A percentile compares a stretch with the other conserved stretches of the same genome.
phyloP scores from a whole-genome alignment of 768 basidiomycete species.

The Tylopilus intermedius region DNA sequence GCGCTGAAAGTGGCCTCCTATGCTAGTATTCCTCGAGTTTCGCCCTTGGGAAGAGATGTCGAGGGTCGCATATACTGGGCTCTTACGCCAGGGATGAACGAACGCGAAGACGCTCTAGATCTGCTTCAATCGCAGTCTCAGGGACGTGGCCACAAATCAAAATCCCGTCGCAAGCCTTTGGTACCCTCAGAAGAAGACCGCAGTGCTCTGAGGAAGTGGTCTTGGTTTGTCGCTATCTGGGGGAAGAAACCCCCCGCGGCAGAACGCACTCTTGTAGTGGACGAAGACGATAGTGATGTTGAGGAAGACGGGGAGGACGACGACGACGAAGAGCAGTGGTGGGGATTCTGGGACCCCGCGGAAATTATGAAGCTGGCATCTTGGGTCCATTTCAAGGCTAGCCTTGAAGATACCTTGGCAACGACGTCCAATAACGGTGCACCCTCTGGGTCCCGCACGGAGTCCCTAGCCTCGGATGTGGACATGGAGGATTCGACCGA shows the following conservation, averaged over 20 bases:
- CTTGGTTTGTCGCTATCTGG: constrained; percentile 75
- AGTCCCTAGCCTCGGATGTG: constrained; percentile 10
- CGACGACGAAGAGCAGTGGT: constrained; percentile 54
- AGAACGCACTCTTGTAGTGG: constrained; percentile 24
- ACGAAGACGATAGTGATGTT: constrained; percentile 23
- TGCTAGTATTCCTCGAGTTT: constrained; percentile 49
- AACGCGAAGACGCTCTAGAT: constrained; percentile 47
- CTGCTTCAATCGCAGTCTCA: constrained; percentile 22
- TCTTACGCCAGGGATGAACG: constrained; percentile 53
- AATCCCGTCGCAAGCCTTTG: constrained; percentile 37
- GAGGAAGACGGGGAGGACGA: constrained; percentile 23
- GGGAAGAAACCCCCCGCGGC: constrained; percentile 45
- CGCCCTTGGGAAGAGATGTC: constrained; percentile 59
- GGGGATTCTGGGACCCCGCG: constrained; percentile 63
- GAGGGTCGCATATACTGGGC: constrained; percentile 69
- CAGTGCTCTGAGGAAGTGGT: constrained; percentile 55
- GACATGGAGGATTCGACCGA: constrained; percentile 18
- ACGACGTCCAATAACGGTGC: constrained; percentile 5
- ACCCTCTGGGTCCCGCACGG: constrained; percentile 1
- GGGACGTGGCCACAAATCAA: constrained; percentile 28
- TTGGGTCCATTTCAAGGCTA: constrained; percentile 55
- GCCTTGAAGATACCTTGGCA: constrained; percentile 27
- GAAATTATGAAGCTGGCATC: constrained; percentile 63
- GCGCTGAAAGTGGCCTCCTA: constrained; percentile 46
- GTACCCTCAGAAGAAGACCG: constrained; percentile 46